Evolutionary conservation across 768 basidiomycete genomes (phyloP).

Genomic region (Phylloporus scabripes): DNA sequence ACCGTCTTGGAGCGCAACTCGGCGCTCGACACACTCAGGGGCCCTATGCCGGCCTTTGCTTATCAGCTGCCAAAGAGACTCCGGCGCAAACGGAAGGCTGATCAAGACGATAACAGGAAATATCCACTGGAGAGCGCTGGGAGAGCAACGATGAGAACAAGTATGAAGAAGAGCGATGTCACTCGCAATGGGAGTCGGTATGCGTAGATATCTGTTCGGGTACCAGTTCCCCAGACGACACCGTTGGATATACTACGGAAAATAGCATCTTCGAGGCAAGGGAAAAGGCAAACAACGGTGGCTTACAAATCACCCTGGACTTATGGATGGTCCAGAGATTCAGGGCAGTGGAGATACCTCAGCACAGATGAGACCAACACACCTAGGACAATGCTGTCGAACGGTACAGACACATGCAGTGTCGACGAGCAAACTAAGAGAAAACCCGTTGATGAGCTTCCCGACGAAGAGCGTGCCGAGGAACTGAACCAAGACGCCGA

Average conservation of each 20-base stretch:
- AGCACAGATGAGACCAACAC: too few species aligned
- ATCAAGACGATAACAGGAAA: slow-evolving; percentile 28
- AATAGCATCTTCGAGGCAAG: not conserved
- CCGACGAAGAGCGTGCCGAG: too few species aligned
- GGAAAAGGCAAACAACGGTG: not conserved
- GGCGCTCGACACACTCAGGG: slow-evolving; percentile 8
- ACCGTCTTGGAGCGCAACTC: too few species aligned
- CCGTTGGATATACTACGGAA: slow-evolving; percentile 19
- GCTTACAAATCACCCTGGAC: slow-evolving; percentile 18
- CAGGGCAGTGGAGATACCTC: too few species aligned
- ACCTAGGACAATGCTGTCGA: too few species aligned
- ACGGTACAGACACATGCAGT: too few species aligned
- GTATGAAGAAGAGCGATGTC: not conserved
- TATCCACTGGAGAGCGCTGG: slow-evolving; percentile 31
- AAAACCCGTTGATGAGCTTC: too few species aligned
- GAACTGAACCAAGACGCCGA: too few species aligned
- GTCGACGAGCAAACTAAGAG: too few species aligned
- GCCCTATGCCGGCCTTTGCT: slow-evolving; percentile 25
- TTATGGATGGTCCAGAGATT: too few species aligned
- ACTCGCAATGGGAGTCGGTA: slow-evolving; percentile 27
- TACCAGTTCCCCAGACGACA: slow-evolving; percentile 21
- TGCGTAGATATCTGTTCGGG: slow-evolving; percentile 16
- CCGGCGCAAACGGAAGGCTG: slow-evolving; percentile 30
- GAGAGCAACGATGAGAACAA: not conserved
- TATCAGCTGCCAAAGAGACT: slow-evolving; percentile 23